A percentile compares a stretch with the other conserved stretches of the same genome.
phyloP scores from a whole-genome alignment of 2,329 filamentous ascomycete genomes.

The Aspergillus sp. region DNA sequence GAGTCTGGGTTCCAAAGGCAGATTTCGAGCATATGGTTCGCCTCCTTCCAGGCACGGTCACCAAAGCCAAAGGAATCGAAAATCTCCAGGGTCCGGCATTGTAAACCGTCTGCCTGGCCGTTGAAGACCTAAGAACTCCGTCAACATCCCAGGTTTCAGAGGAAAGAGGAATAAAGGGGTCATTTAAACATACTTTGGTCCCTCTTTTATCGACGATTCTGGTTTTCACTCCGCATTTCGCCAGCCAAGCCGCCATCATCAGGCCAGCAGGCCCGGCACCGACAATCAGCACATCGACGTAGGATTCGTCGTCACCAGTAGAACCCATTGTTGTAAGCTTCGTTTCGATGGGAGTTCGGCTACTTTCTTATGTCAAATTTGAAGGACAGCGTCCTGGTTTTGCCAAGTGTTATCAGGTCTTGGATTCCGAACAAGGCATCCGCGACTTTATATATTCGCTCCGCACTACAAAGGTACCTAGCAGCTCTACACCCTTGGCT shows the following conservation, averaged over 20 bases:
- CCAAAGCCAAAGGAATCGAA: constrained; percentile 69
- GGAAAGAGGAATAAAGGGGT: too few species aligned
- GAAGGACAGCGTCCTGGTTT: too few species aligned
- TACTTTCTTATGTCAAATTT: not conserved
- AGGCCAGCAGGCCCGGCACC: constrained; percentile 53
- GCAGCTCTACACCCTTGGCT: not conserved
- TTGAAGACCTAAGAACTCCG: constrained; percentile 15
- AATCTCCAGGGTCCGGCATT: constrained; percentile 42
- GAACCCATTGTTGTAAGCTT: not conserved
- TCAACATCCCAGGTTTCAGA: too few species aligned
- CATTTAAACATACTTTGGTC: constrained; percentile 11
- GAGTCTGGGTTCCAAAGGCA: constrained; percentile 60
- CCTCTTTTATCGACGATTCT: constrained; percentile 49
- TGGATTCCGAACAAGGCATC: too few species aligned
- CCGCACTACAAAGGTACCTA: too few species aligned
- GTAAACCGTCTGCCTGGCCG: constrained; percentile 23
- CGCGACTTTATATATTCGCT: not conserved
- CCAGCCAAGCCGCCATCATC: constrained; percentile 51
- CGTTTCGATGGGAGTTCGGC: not conserved
- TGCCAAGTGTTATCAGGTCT: too few species aligned
- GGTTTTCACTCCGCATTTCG: constrained; percentile 48
- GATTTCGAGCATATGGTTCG: constrained; percentile 67
- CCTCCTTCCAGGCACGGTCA: constrained; percentile 63
- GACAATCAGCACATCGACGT: constrained; percentile 36
- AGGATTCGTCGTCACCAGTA: not conserved